Evolutionary conservation across 345 rosid genomes (phyloP).

Genomic region (Sisymbrium irio): DNA sequence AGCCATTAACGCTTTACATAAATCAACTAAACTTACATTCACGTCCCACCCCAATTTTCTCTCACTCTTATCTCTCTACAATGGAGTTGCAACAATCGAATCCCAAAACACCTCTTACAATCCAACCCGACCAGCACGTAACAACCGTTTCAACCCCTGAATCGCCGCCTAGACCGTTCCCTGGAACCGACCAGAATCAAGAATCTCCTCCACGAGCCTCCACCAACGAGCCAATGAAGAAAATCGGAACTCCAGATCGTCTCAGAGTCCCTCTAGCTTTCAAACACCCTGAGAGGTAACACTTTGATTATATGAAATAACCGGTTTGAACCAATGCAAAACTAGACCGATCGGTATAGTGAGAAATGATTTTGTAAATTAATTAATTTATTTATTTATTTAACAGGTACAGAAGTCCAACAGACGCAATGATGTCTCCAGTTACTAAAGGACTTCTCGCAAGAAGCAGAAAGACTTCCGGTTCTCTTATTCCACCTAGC

Average conservation of each 20-base stretch:
- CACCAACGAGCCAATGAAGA: constrained; percentile 45
- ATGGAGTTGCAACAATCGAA: constrained; percentile 40
- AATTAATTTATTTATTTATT: neutral
- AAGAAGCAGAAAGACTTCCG: constrained; percentile 53
- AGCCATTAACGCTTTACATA: neutral
- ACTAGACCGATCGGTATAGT: neutral
- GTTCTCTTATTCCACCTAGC: constrained; percentile 59
- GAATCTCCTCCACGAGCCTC: constrained; percentile 34
- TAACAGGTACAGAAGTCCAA: constrained; percentile 74
- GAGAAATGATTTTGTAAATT: neutral
- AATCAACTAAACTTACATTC: neutral
- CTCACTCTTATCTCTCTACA: neutral
- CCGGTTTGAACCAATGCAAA: neutral
- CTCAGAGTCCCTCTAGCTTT: constrained; percentile 71
- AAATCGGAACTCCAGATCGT: constrained; percentile 57
- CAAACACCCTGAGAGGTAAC: constrained; percentile 77
- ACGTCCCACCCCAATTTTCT: neutral
- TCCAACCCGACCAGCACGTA: constrained; percentile 24
- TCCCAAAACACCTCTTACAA: constrained; percentile 31
- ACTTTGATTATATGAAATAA: neutral
- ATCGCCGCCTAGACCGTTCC: constrained; percentile 16
- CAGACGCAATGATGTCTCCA: constrained; percentile 86
- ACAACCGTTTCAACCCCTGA: constrained; percentile 12
- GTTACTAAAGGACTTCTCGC: constrained; percentile 78
- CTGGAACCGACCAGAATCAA: neutral